Base-by-base conservation (phyloP, 768 basidiomycete species). In the Termitomyces sp. region DNA sequence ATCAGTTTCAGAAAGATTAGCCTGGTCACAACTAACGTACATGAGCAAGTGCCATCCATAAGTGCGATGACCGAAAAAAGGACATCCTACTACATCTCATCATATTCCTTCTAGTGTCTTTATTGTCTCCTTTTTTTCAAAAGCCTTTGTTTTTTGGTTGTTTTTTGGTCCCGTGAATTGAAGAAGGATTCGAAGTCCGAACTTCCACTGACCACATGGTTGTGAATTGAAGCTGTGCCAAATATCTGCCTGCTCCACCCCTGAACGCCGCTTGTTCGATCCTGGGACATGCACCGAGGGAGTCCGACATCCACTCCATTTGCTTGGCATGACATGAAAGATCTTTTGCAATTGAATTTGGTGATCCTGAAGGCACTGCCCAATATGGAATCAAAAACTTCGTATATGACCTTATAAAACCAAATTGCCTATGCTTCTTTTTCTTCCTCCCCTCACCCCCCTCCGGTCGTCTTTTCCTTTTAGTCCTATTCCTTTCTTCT, bases 391-490 rank as follows among this genome's bases (percentile, higher is more conserved):
- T 45, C 17, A 29, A 55, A 64, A 43, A 46, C 59, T 61, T 56
- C 34, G 29, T 42, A 42, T 54, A 29, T 43, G 37, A 8, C n/a
- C 17, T 43, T 57, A 59, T 55, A 62, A 62, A 51, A 36, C 12
- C 11, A 50, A 43, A 46, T n/a, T 4, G 15, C 12, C 11, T 14
- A 12, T 51, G 47, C 34, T 61, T 25, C 36, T 51, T 45, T 38
- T 10, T 43, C 53, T 15, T 29, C 52, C 58, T 60, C 53, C 53
- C 34, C 50, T 17, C 56, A 1, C 40, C 17, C 34, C 61, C 49
- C n/a, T 62, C 61, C 66, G 50, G 63, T 63, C 63, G 51, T 63
- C 64, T 51, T 69, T 66, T 56, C 57, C 59, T 60, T 63, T 63
- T 46, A 56, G 62, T 61, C 54, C 48, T 53, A 4, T 60, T 54